Evolutionary conservation across 805 yeast genomes (phyloP).

Genomic region (Kockiozyma suomiensis): DNA sequence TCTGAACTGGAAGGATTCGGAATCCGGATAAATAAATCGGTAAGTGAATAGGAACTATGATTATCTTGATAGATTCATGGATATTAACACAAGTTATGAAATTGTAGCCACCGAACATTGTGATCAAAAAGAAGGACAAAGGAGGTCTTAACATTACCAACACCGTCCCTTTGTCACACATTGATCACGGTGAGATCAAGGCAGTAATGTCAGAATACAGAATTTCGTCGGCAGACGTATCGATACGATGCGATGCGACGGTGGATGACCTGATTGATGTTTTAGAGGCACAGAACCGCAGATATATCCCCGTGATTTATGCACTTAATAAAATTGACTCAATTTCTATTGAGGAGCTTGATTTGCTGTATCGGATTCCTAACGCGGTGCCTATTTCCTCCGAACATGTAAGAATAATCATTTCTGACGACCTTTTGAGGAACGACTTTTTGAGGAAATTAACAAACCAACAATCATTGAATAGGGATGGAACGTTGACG

Average conservation of each 20-base stretch:
- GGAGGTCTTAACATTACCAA: slow-evolving; percentile 95
- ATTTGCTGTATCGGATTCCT: slow-evolving; percentile 86
- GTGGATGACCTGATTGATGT: slow-evolving; percentile 96
- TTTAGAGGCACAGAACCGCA: slow-evolving; percentile 84
- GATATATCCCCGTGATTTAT: slow-evolving; percentile 93
- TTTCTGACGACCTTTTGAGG: not conserved
- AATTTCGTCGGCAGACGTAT: slow-evolving; percentile 93
- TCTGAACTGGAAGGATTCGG: slow-evolving; percentile 97
- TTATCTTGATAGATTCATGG: not conserved
- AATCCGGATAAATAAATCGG: slow-evolving; percentile 76
- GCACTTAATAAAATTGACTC: slow-evolving; percentile 96
- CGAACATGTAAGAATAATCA: slow-evolving; percentile 52
- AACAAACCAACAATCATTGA: too few species aligned
- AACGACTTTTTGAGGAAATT: not conserved
- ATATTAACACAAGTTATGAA: not conserved
- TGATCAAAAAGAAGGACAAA: slow-evolving; percentile 87
- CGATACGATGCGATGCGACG: slow-evolving; percentile 95
- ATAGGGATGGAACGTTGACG: slow-evolving; percentile 92
- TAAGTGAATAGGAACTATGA: not conserved
- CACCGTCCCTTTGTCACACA: slow-evolving; percentile 87
- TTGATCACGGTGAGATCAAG: slow-evolving; percentile 88
- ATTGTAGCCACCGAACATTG: slow-evolving; percentile 80
- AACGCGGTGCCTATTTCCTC: slow-evolving; percentile 97
- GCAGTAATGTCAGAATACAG: slow-evolving; percentile 97
- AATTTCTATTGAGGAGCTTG: slow-evolving; percentile 89